Percentiles rank a stretch among this genome's conserved stretches.
Evolutionary conservation across 805 yeast species (phyloP).

Genomic region (Lachancea lanzarotensis): DNA sequence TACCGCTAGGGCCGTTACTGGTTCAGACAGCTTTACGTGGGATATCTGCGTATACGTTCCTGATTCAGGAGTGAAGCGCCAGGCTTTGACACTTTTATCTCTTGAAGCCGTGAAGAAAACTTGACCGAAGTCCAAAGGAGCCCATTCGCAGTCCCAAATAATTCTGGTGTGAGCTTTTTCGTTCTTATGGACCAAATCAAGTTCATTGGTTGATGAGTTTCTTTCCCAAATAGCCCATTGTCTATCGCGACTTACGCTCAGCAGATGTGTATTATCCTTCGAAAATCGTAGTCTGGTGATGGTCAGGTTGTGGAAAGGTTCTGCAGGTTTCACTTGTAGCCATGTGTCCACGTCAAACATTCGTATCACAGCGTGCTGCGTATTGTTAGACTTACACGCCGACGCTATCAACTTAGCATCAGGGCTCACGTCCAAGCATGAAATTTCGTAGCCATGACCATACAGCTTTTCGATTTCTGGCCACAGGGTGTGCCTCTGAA

Average conservation of each 20-base stretch:
- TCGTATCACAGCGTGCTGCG: slow-evolving; percentile 79
- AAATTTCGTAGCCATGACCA: slow-evolving; percentile 95
- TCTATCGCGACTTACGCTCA: slow-evolving; percentile 87
- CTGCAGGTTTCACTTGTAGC: slow-evolving; percentile 51
- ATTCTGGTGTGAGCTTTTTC: slow-evolving; percentile 85
- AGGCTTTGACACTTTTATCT: slow-evolving; percentile 70
- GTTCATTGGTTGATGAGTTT: slow-evolving; percentile 33
- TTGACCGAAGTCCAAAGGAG: slow-evolving; percentile 42
- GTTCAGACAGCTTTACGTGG: slow-evolving; percentile 41
- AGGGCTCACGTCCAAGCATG: slow-evolving; percentile 66
- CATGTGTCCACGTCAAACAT: slow-evolving; percentile 57
- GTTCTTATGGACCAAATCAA: slow-evolving; percentile 35
- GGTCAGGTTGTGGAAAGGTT: slow-evolving; percentile 73
- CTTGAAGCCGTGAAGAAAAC: slow-evolving; percentile 81
- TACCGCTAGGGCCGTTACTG: slow-evolving; percentile 66
- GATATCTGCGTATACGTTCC: slow-evolving; percentile 35
- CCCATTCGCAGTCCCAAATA: slow-evolving; percentile 94
- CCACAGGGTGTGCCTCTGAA: slow-evolving; percentile 88
- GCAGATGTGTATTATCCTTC: slow-evolving; percentile 52
- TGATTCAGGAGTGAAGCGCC: slow-evolving; percentile 44
- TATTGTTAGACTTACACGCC: slow-evolving; percentile 83
- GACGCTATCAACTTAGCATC: slow-evolving; percentile 65
- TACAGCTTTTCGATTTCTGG: slow-evolving; percentile 92
- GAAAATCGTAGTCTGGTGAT: slow-evolving; percentile 79
- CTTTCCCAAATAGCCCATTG: slow-evolving; percentile 70